These are phyloP conservation scores for Candida morakotiae DNA, from an alignment of 805 yeast species.

Conservation along the genomic window DNA sequence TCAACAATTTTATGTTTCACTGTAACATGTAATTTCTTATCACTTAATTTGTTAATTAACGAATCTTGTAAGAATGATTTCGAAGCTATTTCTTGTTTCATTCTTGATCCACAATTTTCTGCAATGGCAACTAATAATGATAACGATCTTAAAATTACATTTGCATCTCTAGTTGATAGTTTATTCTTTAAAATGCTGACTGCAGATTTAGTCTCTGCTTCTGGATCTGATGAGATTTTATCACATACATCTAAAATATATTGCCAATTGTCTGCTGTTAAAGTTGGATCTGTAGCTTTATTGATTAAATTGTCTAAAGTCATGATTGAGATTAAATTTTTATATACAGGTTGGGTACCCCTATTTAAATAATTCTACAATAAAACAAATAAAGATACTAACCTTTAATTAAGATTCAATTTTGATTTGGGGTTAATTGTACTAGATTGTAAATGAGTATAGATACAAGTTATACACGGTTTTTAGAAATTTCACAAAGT, in stretches of 20 bases:
- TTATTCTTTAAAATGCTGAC: constrained; percentile 20
- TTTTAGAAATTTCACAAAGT: neutral
- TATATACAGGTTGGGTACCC: constrained; percentile 1
- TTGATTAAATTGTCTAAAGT: constrained; percentile 16
- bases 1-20: constrained; percentile 66
- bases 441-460: too few relatives aligned
- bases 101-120: constrained; percentile 43
- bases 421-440: too few relatives aligned
- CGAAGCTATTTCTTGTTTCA: constrained; percentile 42
- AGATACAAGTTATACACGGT: too few relatives aligned
- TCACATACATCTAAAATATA: constrained; percentile 41
- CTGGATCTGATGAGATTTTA: constrained; percentile 33
- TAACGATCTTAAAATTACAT: constrained; percentile 33
- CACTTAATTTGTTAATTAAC: constrained; percentile 44
- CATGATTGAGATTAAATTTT: constrained; percentile 3
- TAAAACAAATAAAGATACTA: too few relatives aligned
- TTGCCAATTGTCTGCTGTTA: constrained; percentile 43
- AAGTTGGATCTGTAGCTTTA: constrained; percentile 38
- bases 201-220: constrained; percentile 30
- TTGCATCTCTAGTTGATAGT: constrained; percentile 33
- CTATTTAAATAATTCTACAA: neutral
- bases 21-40: constrained; percentile 54
- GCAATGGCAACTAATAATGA: constrained; percentile 36
- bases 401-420: too few relatives aligned
- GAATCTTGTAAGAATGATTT: constrained; percentile 30